A percentile compares a stretch with the other conserved stretches of the same genome.
phyloP scores from a whole-genome alignment of 768 basidiomycete genomes.

The Pleurotus tuber-regium region DNA sequence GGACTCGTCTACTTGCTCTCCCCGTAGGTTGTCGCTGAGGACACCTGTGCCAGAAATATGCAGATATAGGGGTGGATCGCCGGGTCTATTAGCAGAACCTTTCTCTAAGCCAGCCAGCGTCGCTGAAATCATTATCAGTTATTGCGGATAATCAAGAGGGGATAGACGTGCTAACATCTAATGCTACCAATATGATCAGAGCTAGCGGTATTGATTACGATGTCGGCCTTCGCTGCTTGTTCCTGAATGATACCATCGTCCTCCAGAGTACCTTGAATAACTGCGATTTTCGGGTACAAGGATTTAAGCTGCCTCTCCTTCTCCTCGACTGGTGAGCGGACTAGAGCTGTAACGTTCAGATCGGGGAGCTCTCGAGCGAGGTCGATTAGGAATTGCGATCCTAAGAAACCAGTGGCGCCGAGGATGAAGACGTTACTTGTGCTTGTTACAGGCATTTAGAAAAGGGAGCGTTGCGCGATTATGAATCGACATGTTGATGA shows the following conservation, averaged over 20 bases:
- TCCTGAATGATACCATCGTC: conserved; percentile 32
- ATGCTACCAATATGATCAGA: conserved; percentile 36
- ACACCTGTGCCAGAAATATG: conserved; percentile 42
- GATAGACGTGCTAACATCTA: conserved; percentile 21
- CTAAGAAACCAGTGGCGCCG: conserved; percentile 43
- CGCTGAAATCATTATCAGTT: conserved; percentile 18
- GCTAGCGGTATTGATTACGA: conserved; percentile 39
- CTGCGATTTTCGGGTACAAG: conserved; percentile 30
- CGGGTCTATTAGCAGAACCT: conserved; percentile 31
- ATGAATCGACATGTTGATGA: too few relatives aligned
- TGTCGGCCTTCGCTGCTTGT: conserved; percentile 32
- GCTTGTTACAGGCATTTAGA: not conserved
- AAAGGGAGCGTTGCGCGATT: too few relatives aligned
- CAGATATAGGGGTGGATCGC: conserved; percentile 39
- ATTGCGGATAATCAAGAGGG: not conserved
- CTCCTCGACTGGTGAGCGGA: conserved; percentile 29
- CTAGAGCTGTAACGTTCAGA: conserved; percentile 32
- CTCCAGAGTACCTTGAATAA: conserved; percentile 37
- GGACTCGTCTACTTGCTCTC: conserved; percentile 28
- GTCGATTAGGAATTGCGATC: conserved; percentile 34
- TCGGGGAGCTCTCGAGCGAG: conserved; percentile 30
- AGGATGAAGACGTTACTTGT: conserved; percentile 33
- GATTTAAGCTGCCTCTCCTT: conserved; percentile 27
- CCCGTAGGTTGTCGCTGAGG: conserved; percentile 36
- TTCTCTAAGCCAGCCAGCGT: conserved; percentile 36